Evolutionary conservation across 345 rosid genomes (phyloP).

Genomic region (Jatropha curcas): DNA sequence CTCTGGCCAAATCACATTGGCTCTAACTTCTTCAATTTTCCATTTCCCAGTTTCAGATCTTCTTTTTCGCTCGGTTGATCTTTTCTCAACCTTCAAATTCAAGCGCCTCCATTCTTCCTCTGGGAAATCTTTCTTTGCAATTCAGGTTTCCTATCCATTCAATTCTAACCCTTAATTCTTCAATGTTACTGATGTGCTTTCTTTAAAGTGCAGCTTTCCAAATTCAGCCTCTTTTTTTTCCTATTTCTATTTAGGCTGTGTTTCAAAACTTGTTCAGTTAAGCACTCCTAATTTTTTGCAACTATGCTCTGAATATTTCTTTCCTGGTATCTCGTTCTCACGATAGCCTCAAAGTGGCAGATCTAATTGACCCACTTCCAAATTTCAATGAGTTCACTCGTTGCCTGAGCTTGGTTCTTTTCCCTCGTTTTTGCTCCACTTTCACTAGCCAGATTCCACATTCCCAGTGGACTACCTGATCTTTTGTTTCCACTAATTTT

Average conservation of each 20-base stretch:
- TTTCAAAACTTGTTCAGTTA: constrained; percentile 80
- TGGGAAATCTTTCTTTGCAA: constrained; percentile 58
- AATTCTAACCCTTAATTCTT: constrained; percentile 67
- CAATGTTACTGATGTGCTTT: constrained; percentile 42
- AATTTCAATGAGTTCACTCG: constrained; percentile 52
- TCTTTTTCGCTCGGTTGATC: constrained; percentile 41
- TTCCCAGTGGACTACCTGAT: constrained; percentile 14
- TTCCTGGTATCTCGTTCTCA: constrained; percentile 81
- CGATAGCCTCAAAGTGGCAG: constrained; percentile 69
- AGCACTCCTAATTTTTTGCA: constrained; percentile 85
- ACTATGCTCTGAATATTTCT: constrained; percentile 81
- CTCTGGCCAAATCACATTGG: constrained; percentile 50
- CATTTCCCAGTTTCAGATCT: constrained; percentile 30
- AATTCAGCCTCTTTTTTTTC: constrained; percentile 55
- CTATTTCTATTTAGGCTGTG: constrained; percentile 48
- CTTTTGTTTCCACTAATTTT: constrained; percentile 40
- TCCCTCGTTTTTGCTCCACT: constrained; percentile 36
- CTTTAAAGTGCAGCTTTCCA: constrained; percentile 56
- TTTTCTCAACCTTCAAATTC: constrained; percentile 45
- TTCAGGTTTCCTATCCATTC: constrained; percentile 86
- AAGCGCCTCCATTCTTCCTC: constrained; percentile 76
- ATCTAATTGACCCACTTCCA: constrained; percentile 70
- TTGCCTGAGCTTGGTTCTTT: constrained; percentile 43
- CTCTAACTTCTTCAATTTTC: constrained; percentile 63
- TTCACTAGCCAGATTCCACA: constrained; percentile 25